phyloP scores from a whole-genome alignment of 495 filamentous ascomycete genomes.

The Gamarada debralockiae region DNA sequence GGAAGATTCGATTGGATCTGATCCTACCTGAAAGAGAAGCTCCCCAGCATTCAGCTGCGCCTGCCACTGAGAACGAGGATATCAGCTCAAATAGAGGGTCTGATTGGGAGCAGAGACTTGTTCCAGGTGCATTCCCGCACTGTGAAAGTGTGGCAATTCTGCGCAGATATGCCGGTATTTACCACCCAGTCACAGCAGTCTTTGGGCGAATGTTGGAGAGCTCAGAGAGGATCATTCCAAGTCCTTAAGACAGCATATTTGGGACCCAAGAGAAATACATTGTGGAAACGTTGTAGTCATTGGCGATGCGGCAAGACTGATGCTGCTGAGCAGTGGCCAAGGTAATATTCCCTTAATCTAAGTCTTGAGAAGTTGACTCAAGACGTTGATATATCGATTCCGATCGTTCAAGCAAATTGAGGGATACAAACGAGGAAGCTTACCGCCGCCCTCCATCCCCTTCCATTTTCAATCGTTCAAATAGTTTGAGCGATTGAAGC shows the following conservation, averaged over 20 bases:
- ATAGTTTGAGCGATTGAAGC: no score
- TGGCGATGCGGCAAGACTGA: slow-evolving; percentile 40
- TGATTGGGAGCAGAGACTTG: slow-evolving; percentile 5
- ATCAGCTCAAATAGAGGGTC: no score
- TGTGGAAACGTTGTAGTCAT: slow-evolving; percentile 16
- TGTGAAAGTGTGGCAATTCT: slow-evolving; percentile 20
- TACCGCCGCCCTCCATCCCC: no score
- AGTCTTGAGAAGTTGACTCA: no score
- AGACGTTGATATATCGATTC: no score
- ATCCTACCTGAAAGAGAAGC: slow-evolving; percentile 4
- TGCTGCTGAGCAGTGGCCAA: slow-evolving; percentile 42
- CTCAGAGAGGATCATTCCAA: slow-evolving; percentile 20
- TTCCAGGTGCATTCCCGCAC: slow-evolving; percentile 21
- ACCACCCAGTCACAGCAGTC: slow-evolving; percentile 18
- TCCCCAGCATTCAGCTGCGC: slow-evolving; percentile 1
- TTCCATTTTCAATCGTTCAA: not conserved
- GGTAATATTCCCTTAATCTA: no score
- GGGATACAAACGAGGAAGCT: no score
- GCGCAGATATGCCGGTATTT: slow-evolving; percentile 11
- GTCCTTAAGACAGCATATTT: slow-evolving; percentile 20
- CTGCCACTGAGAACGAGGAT: no score
- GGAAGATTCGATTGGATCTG: slow-evolving; percentile 21
- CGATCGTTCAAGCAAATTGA: no score
- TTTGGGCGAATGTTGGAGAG: slow-evolving; percentile 21
- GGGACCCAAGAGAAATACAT: slow-evolving; percentile 14